phyloP scores from a whole-genome alignment of 805 yeast genomes.

The Metschnikowia hibisci region DNA sequence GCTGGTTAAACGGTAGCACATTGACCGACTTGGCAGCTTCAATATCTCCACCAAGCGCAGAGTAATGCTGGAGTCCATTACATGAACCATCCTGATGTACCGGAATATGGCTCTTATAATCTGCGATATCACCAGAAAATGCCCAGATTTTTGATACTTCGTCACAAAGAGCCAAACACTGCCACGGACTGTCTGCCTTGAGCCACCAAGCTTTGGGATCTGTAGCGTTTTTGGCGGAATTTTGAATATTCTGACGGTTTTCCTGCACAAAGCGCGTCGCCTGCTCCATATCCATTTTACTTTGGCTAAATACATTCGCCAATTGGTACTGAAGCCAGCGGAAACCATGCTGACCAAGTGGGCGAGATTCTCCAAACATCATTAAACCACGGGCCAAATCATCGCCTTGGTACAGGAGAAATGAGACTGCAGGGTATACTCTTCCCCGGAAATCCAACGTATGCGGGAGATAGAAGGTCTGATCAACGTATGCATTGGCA shows the following conservation, averaged over 20 bases:
- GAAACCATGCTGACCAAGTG: slow-evolving; percentile 33
- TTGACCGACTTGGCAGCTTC: slow-evolving; percentile 41
- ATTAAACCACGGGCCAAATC: slow-evolving; percentile 32
- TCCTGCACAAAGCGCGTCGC: slow-evolving; percentile 26
- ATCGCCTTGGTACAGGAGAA: slow-evolving; percentile 33
- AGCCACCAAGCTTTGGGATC: slow-evolving; percentile 31
- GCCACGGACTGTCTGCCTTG: slow-evolving; percentile 39
- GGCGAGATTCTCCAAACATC: slow-evolving; percentile 36
- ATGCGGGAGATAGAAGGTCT: slow-evolving; percentile 36
- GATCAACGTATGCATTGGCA: slow-evolving; percentile 30
- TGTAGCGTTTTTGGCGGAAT: slow-evolving; percentile 29
- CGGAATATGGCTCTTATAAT: slow-evolving; percentile 30
- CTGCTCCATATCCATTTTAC: slow-evolving; percentile 24
- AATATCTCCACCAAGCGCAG: slow-evolving; percentile 38
- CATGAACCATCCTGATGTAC: slow-evolving; percentile 45
- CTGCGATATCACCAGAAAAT: slow-evolving; percentile 15
- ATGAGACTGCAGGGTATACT: slow-evolving; percentile 36
- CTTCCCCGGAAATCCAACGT: slow-evolving; percentile 40
- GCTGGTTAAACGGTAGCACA: slow-evolving; percentile 21
- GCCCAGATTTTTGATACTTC: slow-evolving; percentile 25
- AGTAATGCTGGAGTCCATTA: slow-evolving; percentile 45
- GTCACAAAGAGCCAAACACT: slow-evolving; percentile 31
- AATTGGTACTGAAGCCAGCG: slow-evolving; percentile 39
- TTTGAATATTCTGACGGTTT: slow-evolving; percentile 20
- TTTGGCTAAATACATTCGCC: slow-evolving; percentile 31